Base-by-base conservation (phyloP, 371 early-diverging fungal genomes). In the Mucor racemosus region DNA sequence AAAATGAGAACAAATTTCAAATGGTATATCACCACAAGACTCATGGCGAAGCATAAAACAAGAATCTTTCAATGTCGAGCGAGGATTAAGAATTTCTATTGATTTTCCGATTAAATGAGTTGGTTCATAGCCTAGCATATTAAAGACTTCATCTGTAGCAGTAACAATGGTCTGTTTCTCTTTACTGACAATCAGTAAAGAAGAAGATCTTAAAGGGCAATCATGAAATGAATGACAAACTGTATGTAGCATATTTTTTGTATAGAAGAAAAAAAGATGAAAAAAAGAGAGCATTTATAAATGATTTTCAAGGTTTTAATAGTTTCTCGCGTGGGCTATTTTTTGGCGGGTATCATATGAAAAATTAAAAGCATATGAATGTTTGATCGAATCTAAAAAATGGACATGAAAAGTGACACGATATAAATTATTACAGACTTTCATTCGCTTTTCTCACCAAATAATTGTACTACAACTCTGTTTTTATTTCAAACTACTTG, bases 91-190 rank as follows among this genome's bases (percentile, higher is more conserved):
- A 44, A 57, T 19, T 8, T 60, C 39, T 15, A 78, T 62, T 15
- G 71, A 67, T 40, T 66, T 66, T 1, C 74, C 78, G 15, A 75
- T 67, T 7, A 76, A 42, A 6, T 73, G 69, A 26, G 54, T 34
- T 15, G 77, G 70, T 40, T 61, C 62, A 31, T 77, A 75, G 15
- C 77, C 77, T 13, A 77, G 60, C 11, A 72, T 59, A 39, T 71
- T 60, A 56, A 79, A 75, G 31, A 79, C 69, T 46, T 79, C 73
- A 39, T 79, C 80, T 3, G 80, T 76, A 1, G 76, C 80, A 34
- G 77, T 75, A n/a, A 79, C 68, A 44, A 79, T 79, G 7, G 69
- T 65, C 33, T 69, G 71, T n/a, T 71, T 70, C 17, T 57, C 58
- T n/a, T 70, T 75, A 34, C 69, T 58, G 15, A 75, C 58, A 33